Evolutionary conservation across 1,139 yeast genomes (phyloP), one percentile per base, ranked within the genome.

Genomic region (Geotrichum fermentans): DNA sequence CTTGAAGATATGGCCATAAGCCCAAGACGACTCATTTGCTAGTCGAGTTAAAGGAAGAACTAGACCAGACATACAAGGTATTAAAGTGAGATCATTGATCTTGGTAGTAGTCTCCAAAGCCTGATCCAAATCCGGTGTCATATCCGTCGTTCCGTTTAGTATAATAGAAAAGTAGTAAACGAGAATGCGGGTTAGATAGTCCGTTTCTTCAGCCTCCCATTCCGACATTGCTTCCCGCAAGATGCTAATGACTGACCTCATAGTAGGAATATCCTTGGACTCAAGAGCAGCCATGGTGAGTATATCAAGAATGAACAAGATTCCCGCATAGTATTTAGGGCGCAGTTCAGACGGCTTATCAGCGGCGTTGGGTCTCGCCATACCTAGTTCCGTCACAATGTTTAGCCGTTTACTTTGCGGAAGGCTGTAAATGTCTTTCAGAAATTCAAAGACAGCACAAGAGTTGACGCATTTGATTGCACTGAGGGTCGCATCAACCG

Each of bases 391-490:
- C 21, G 58, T 52, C 6, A 58, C 54, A 5, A 58, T 55, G 32
- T 54, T 36, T 6, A 17, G 42, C 24, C 29, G 33, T 26, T 40
- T 48, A 16, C 21, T 22, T 7, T 50, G 35, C 26, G 44, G 45
- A 5, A 30, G 24, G 11, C 32, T 21, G 22, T 56, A 40, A 4
- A 17, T 37, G 17, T 32, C 43, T 8, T 71, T 73, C 54, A 83
- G 74, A 5, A 84, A 67, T 2, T 68, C 68, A 0, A 77, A 68
- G 10, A 88, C 68, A 42, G 77, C 77, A 54, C 90, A 78, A 0
- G 89, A 78, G 50, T 78, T 78, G 47, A 89, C 74, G 62, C 97
- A 90, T 57, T 90, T 96, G 50, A 84, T 70, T 0, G 96, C 83
- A 4, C 89, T 82, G 21, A 84, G 67, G 0, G 97, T 85, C 1